phyloP scores from a whole-genome alignment of 73 alveolate genomes.

The Tetrahymena thermophila region DNA sequence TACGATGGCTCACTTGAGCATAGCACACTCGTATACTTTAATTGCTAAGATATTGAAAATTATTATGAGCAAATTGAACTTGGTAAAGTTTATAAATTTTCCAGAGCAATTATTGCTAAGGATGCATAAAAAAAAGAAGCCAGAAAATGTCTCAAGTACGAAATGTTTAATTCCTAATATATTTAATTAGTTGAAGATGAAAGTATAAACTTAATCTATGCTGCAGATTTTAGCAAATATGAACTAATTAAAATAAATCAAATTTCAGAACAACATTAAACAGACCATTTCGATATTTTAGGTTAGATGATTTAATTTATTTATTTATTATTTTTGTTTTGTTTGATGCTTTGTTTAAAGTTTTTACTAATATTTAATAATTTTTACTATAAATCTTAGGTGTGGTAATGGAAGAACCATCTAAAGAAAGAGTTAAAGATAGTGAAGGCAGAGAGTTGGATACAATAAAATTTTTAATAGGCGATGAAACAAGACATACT shows the following conservation, averaged over 20 bases:
- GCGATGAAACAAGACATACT: not conserved
- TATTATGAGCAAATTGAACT: not conserved
- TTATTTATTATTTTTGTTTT: not conserved
- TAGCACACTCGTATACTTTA: not conserved
- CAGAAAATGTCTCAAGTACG: not conserved
- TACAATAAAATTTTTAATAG: not conserved
- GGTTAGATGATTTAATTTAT: not conserved
- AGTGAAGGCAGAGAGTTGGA: not conserved
- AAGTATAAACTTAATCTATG: not conserved
- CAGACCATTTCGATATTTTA: not conserved
- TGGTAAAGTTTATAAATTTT: not conserved
- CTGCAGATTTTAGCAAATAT: not conserved
- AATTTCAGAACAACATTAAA: not conserved
- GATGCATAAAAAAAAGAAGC: not conserved
- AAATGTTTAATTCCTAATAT: not conserved
- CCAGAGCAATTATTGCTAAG: not conserved
- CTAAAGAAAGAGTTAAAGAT: not conserved
- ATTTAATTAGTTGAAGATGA: not conserved
- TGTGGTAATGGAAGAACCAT: not conserved
- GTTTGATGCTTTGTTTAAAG: not conserved
- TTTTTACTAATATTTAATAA: not conserved
- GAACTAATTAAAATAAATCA: not conserved
- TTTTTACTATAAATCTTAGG: not conserved
- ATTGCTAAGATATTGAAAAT: not conserved
- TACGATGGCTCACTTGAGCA: not conserved